Evolutionary conservation across 2,329 filamentous ascomycete genomes (phyloP).

Genomic region (Knufia petricola): DNA sequence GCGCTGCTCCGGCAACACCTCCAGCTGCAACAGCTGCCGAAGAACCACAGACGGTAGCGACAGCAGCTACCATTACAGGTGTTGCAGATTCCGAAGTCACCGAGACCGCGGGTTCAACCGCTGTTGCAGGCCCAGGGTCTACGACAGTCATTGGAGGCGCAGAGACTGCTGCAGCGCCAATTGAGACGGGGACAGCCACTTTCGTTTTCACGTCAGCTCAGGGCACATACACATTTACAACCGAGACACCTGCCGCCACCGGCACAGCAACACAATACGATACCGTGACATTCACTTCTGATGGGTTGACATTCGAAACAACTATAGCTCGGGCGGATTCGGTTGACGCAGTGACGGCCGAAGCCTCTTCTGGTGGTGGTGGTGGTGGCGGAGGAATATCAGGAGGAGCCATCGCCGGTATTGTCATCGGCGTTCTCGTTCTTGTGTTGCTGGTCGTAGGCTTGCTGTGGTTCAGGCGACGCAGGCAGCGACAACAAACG

Average conservation of each 20-base stretch:
- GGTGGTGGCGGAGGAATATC: not conserved
- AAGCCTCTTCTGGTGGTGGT: not conserved
- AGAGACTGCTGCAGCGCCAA: not conserved
- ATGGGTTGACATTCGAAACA: not conserved
- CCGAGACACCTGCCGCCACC: not conserved
- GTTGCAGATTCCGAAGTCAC: too few species aligned
- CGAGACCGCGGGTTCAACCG: too few species aligned
- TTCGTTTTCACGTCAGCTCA: not conserved
- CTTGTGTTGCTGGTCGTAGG: not conserved
- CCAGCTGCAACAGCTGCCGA: not conserved
- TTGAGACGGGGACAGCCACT: not conserved
- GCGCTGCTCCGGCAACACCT: not conserved
- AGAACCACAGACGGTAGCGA: too few species aligned
- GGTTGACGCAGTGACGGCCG: not conserved
- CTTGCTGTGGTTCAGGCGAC: not conserved
- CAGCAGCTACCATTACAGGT: too few species aligned
- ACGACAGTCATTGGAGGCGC: not conserved
- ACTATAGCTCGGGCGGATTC: not conserved
- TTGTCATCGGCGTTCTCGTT: not conserved
- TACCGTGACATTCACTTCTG: not conserved
- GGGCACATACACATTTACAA: slow-evolving; percentile 1
- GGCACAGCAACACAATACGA: not conserved
- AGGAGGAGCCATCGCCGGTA: not conserved
- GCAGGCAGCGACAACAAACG: not conserved
- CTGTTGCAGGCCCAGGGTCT: not conserved